These are phyloP conservation scores for Dryadomyces quercivorus DNA, from an alignment of 2,329 filamentous ascomycete species.

Conservation along the genomic window DNA sequence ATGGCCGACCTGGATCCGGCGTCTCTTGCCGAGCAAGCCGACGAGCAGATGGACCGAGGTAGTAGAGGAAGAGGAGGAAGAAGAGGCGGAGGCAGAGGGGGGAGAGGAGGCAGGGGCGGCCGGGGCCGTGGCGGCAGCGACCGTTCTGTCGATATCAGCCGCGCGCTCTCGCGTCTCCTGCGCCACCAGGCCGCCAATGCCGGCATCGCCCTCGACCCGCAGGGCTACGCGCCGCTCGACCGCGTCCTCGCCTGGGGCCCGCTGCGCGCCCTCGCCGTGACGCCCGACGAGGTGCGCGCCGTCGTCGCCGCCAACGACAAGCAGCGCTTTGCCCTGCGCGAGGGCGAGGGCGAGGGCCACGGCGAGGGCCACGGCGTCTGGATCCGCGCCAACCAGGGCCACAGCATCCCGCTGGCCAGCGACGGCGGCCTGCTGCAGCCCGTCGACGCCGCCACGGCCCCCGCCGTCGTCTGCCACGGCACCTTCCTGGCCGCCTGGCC, in stretches of 20 bases:
- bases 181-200: slow-evolving; percentile 44
- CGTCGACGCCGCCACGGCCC: slow-evolving; percentile 46
- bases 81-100: neutral
- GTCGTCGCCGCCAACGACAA: slow-evolving; percentile 72
- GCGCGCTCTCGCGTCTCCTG: slow-evolving; percentile 40
- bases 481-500: slow-evolving; percentile 77
- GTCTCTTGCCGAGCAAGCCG: neutral
- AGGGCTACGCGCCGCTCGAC: slow-evolving; percentile 47
- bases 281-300: slow-evolving; percentile 58
- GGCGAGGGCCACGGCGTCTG: slow-evolving; percentile 33
- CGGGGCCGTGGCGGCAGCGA: slow-evolving; percentile 17
- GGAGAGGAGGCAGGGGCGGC: neutral
- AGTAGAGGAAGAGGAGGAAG: neutral
- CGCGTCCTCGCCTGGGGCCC: slow-evolving; percentile 43
- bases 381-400: slow-evolving; percentile 93
- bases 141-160: slow-evolving; percentile 38
- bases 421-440: slow-evolving; percentile 53
- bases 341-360: slow-evolving; percentile 44
- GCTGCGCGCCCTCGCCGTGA: slow-evolving; percentile 58
- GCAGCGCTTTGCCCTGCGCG: slow-evolving; percentile 70
- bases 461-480: slow-evolving; percentile 66
- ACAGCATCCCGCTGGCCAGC: slow-evolving; percentile 66
- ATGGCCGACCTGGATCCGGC: too few species aligned
- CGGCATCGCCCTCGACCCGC: slow-evolving; percentile 42
- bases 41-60: neutral